These are phyloP conservation scores for Magnaporthiopsis poae DNA, from an alignment of 2,329 filamentous ascomycete species.

Conservation along the genomic window DNA sequence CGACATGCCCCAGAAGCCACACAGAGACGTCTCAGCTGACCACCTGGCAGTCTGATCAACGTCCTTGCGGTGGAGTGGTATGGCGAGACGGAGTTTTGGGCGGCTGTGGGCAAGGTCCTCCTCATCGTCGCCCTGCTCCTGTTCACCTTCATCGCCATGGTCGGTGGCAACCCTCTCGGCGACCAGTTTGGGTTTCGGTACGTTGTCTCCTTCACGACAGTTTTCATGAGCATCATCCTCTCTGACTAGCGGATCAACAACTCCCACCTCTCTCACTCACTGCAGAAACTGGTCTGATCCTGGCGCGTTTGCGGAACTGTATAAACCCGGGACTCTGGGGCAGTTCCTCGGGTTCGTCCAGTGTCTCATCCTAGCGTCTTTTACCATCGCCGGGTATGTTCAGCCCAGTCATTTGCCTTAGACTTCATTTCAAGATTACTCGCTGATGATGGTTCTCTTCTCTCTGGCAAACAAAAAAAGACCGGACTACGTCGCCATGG, in stretches of 20 bases:
- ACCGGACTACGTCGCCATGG: constrained; percentile 54
- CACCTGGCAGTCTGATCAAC: constrained; percentile 47
- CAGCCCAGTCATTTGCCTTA: not conserved
- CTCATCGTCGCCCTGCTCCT: constrained; percentile 61
- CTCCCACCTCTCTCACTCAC: not conserved
- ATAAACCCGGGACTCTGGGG: constrained; percentile 56
- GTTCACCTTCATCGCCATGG: constrained; percentile 74
- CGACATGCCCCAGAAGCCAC: no score
- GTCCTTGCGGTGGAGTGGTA: constrained; percentile 65
- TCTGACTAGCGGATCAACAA: not conserved
- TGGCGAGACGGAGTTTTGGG: constrained; percentile 68
- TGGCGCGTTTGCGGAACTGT: constrained; percentile 59
- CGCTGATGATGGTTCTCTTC: not conserved
- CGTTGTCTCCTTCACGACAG: constrained; percentile 13
- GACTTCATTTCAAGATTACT: not conserved
- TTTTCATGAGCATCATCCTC: not conserved
- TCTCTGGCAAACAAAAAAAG: constrained; percentile 17
- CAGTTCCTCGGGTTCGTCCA: constrained; percentile 66
- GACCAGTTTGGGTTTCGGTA: constrained; percentile 64
- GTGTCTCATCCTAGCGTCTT: constrained; percentile 61
- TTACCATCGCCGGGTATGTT: constrained; percentile 47
- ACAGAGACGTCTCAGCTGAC: not conserved
- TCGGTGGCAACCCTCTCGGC: constrained; percentile 66
- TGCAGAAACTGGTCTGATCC: constrained; percentile 49
- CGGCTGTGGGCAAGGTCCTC: constrained; percentile 61